Evolutionary conservation across 2,329 filamentous ascomycete species (phyloP).

Genomic region (Phyllosticta ampelicida): DNA sequence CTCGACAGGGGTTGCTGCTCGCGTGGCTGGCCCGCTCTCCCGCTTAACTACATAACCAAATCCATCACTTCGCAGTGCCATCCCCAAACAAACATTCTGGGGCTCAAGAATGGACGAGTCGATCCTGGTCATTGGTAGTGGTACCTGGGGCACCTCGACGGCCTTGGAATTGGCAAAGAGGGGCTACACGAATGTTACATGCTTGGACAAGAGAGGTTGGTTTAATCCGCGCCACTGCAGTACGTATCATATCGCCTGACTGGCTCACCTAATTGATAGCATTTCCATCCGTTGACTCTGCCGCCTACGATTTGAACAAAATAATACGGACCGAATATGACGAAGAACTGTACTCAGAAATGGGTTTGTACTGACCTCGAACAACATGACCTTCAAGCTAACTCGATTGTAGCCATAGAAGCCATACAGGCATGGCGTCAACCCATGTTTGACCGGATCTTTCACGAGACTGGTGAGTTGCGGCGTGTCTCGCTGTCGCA

Average conservation of each 20-base stretch:
- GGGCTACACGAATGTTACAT: constrained; percentile 21
- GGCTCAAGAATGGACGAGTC: neutral
- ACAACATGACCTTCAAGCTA: neutral
- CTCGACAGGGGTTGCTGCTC: neutral
- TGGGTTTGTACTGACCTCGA: constrained; percentile 7
- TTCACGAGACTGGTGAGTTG: constrained; percentile 9
- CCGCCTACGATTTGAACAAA: constrained; percentile 13
- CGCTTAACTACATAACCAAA: neutral
- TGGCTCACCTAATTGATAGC: neutral
- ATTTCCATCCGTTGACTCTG: constrained; percentile 9
- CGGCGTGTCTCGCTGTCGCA: neutral
- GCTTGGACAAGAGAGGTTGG: constrained; percentile 17
- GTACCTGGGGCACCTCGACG: constrained; percentile 23
- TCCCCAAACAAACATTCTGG: neutral
- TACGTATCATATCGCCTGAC: neutral
- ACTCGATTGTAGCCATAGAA: constrained; percentile 9
- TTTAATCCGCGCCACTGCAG: neutral
- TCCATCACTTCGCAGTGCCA: neutral
- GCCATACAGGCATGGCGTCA: constrained; percentile 14
- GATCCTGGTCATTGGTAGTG: constrained; percentile 15
- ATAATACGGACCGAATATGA: constrained; percentile 15
- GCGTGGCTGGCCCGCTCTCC: neutral
- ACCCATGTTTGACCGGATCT: constrained; percentile 11
- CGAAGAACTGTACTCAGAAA: constrained; percentile 13
- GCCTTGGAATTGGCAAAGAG: constrained; percentile 21